phyloP scores from a whole-genome alignment of 1,139 yeast genomes.

The Pichia norvegensis region DNA sequence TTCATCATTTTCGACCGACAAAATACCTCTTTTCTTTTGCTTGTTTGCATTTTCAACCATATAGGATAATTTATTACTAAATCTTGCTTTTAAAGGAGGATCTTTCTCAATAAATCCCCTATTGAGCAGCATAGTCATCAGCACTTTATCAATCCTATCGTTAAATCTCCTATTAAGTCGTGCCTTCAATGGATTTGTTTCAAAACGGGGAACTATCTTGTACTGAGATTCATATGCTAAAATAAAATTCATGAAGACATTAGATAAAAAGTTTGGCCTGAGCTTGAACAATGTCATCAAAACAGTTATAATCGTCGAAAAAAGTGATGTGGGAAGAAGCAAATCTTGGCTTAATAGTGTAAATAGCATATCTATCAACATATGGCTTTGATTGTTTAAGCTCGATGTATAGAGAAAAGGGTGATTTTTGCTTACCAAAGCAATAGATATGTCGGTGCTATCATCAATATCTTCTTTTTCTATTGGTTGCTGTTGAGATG shows the following conservation, averaged over 20 bases:
- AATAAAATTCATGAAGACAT: slow-evolving; percentile 36
- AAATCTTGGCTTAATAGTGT: slow-evolving; percentile 46
- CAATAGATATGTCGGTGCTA: slow-evolving; percentile 42
- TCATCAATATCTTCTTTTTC: slow-evolving; percentile 12
- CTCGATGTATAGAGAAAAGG: slow-evolving; percentile 49
- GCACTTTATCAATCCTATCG: slow-evolving; percentile 34
- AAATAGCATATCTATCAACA: slow-evolving; percentile 58
- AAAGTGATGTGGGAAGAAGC: slow-evolving; percentile 46
- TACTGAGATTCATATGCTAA: slow-evolving; percentile 28
- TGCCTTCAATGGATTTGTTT: slow-evolving; percentile 30
- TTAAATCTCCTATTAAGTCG: slow-evolving; percentile 39
- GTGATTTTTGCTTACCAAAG: slow-evolving; percentile 56
- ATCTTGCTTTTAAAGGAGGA: slow-evolving; percentile 23
- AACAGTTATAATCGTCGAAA: slow-evolving; percentile 49
- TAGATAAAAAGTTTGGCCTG: slow-evolving; percentile 45
- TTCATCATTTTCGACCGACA: slow-evolving; percentile 17
- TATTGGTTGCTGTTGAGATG: slow-evolving; percentile 28
- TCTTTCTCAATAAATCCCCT: slow-evolving; percentile 39
- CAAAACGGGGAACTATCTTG: slow-evolving; percentile 26
- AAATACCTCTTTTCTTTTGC: slow-evolving; percentile 24
- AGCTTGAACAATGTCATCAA: slow-evolving; percentile 46
- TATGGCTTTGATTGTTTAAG: slow-evolving; percentile 67
- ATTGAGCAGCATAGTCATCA: slow-evolving; percentile 26
- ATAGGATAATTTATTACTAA: slow-evolving; percentile 27
- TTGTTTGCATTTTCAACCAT: slow-evolving; percentile 23